These are phyloP conservation scores for Closterium sp. DNA, from an alignment of 139 green algal species.

Conservation along the genomic window DNA sequence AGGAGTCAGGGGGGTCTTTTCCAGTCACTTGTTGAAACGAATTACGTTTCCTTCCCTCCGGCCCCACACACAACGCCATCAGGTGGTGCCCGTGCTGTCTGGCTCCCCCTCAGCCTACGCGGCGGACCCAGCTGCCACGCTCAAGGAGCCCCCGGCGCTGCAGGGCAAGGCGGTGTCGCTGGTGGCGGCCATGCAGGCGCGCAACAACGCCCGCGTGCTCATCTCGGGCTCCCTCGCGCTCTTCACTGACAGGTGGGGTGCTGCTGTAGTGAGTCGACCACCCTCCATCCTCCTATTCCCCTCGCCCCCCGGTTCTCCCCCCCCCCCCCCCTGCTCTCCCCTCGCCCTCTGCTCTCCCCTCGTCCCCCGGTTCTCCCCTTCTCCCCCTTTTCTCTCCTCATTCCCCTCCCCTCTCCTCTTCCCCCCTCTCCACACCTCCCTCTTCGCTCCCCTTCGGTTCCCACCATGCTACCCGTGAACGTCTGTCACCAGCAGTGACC, in stretches of 20 bases:
- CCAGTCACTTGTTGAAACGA: too few relatives aligned
- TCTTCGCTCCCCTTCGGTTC: not conserved
- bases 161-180: slow-evolving; percentile 57
- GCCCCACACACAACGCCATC: not conserved
- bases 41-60: too few relatives aligned
- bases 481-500: too few relatives aligned
- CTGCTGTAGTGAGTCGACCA: slow-evolving; percentile 5
- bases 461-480: too few relatives aligned
- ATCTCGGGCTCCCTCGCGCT: slow-evolving; percentile 79
- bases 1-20: too few relatives aligned
- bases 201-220: slow-evolving; percentile 82
- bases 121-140: not conserved
- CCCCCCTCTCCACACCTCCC: not conserved
- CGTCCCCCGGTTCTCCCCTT: not conserved
- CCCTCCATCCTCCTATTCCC: not conserved
- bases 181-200: slow-evolving; percentile 66
- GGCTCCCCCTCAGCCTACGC: slow-evolving; percentile 38
- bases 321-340: not conserved
- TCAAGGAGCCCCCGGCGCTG: slow-evolving; percentile 44
- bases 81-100: slow-evolving; percentile 48
- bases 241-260: slow-evolving; percentile 66
- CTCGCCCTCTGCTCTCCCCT: slow-evolving; percentile 3
- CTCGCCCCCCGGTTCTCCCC: not conserved
- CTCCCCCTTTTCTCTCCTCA: not conserved
- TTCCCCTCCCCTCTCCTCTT: not conserved